Percentiles rank a stretch among this genome's conserved stretches.
These are phyloP conservation scores for Chamaecyparis obtusa DNA, from an alignment of 75 land plant species.

Conservation along the genomic window DNA sequence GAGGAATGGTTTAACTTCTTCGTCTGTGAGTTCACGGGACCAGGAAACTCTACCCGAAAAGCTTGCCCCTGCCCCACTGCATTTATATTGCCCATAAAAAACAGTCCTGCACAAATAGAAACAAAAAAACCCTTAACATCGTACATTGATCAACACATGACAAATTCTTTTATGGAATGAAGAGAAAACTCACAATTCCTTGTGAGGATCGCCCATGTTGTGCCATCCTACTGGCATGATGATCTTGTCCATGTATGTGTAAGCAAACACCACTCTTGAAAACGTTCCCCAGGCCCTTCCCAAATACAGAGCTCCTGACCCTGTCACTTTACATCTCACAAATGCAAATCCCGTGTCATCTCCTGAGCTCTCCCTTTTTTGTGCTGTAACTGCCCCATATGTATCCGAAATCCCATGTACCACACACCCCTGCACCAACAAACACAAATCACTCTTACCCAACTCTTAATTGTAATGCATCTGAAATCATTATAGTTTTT, in stretches of 20 bases:
- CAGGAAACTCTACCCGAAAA: conserved; percentile 43
- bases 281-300: conserved; percentile 67
- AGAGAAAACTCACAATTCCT: conserved; percentile 16
- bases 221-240: conserved; percentile 58
- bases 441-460: neutral
- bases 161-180: neutral
- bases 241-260: conserved; percentile 43
- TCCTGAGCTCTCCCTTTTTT: conserved; percentile 20
- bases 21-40: conserved; percentile 35
- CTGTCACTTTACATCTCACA: conserved; percentile 52
- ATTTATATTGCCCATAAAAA: conserved; percentile 54
- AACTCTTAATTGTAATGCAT: too few species aligned
- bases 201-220: conserved; percentile 49
- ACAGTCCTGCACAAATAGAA: conserved; percentile 32
- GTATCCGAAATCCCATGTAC: conserved; percentile 17
- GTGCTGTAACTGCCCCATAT: conserved; percentile 56
- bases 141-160: neutral
- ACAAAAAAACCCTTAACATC: neutral
- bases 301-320: conserved; percentile 32
- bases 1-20: conserved; percentile 52
- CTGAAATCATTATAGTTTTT: too few species aligned
- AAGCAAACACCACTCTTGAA: conserved; percentile 52
- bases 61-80: conserved; percentile 64
- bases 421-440: conserved; percentile 23
- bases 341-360: conserved; percentile 59